Base-by-base conservation (phyloP, 768 basidiomycete genomes). In the Lactifluus volemus region DNA sequence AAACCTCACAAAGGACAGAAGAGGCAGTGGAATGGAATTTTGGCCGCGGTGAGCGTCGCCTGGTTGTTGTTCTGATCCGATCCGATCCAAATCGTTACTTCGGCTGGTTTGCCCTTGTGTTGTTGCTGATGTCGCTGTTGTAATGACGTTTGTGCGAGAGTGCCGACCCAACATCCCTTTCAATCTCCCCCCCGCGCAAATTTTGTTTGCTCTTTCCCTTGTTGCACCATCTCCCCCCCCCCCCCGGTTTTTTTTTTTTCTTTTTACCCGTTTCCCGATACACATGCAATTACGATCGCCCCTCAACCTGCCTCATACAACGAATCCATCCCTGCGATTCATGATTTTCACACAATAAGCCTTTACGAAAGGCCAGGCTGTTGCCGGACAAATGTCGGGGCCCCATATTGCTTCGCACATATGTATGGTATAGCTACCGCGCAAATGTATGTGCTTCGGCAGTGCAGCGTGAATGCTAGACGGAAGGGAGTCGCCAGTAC, bases 11-110 rank as follows among this genome's bases (percentile, higher is more conserved):
- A 85, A 88, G 60, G 71, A 71, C 41, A 75, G 85, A 70, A 78
- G 85, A 70, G 73, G 80, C 60, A 84, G 81, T 61, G 82, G 81
- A 59, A 83, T 86, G 79, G 88, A 90, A 71, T 71, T 81, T 55
- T 91, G 88, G 88, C 82, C 84, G 65, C 82, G 88, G 79, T 89
- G 76, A 84, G 61, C 53, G 41, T 30, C 14, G 29, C 44, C 15
- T 29, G 34, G 21, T 30, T 25, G 8, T 25, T 63, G 17, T 17
- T n/a, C 34, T n/a, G 38, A 29, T 7, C 17, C 36, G 39, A 49
- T n/a, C 34, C 15, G 38, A 29, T 7, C 17, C 36, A 30, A 49
- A 55, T 63, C 15, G 41, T 25, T 30, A 9, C 47, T 32, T 30
- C 30, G 36, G 45, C 48, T 48, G 42, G 42, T 32, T 32, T 48